Percentiles rank a stretch among this genome's conserved stretches.
These are phyloP conservation scores for Tephrocybe sp. DNA, from an alignment of 768 basidiomycete genomes.

Conservation along the genomic window DNA sequence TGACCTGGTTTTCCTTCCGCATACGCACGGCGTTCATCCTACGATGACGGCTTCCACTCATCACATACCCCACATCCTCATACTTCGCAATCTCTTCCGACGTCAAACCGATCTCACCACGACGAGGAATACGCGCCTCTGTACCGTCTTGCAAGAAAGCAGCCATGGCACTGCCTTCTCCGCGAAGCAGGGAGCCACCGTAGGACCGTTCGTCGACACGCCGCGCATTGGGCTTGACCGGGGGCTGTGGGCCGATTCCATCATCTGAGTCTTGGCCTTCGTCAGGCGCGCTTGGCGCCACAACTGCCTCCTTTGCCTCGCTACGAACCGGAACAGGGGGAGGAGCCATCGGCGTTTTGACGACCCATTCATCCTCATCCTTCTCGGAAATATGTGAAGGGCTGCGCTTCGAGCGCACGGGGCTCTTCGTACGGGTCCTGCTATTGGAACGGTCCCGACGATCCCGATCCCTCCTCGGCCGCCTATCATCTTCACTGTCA, in stretches of 20 bases:
- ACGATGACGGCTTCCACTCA: conserved; percentile 92
- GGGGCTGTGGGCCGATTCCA: conserved; percentile 80
- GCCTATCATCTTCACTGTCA: conserved; percentile 38
- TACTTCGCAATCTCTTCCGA: conserved; percentile 84
- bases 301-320: conserved; percentile 9
- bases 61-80: conserved; percentile 93
- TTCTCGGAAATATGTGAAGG: conserved; percentile 25
- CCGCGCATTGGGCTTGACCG: conserved; percentile 36
- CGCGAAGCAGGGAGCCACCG: conserved; percentile 85
- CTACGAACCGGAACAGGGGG: conserved; percentile 16
- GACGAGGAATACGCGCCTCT: conserved; percentile 87
- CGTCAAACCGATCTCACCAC: conserved; percentile 96
- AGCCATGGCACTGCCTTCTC: conserved; percentile 98
- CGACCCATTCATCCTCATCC: conserved; percentile 62
- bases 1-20: conserved; percentile 99
- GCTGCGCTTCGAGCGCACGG: conserved; percentile 27
- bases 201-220: conserved; percentile 82
- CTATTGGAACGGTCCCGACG: conserved; percentile 17
- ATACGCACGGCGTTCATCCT: conserved; percentile 99
- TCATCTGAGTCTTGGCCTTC: conserved; percentile 43
- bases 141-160: conserved; percentile 88
- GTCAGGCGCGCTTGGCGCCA: conserved; percentile 20
- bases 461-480: conserved; percentile 24
- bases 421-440: conserved; percentile 30
- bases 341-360: conserved; percentile 41